Conservation (phyloP, 176 grass and related monocot genomes). For the Aegilops bicornis region DNA sequence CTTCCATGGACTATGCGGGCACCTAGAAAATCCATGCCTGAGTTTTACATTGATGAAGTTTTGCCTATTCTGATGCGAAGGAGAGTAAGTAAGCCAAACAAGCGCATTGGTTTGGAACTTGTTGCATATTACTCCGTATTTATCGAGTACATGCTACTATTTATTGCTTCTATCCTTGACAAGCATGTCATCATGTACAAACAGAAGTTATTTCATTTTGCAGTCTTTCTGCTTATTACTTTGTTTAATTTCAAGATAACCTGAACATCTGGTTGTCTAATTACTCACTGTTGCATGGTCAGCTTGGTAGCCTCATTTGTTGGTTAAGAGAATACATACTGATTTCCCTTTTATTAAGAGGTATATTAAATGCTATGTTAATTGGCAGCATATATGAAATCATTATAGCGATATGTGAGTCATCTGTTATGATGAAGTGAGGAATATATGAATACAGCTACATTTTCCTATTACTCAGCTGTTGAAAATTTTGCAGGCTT, state of each 20-base stretch:
- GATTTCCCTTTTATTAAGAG: neutral
- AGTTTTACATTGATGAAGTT: conserved; percentile 85
- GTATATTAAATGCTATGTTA: neutral
- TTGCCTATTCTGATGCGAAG: conserved; percentile 88
- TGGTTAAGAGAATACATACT: neutral
- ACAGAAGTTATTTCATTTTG: neutral
- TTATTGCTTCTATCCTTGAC: conserved; percentile 8
- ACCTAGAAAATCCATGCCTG: conserved; percentile 90
- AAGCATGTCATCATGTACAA: neutral
- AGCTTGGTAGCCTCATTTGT: neutral
- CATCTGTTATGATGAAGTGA: neutral
- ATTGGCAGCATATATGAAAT: neutral
- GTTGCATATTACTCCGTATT: neutral
- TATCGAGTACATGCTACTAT: neutral
- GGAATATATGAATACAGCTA: neutral
- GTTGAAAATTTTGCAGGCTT: conserved; percentile 53
- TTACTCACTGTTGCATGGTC: conserved; percentile 18
- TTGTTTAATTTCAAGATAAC: neutral
- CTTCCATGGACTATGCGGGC: conserved; percentile 91
- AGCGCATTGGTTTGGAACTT: conserved; percentile 7
- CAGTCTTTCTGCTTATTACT: neutral
- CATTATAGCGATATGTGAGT: neutral
- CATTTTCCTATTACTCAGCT: neutral
- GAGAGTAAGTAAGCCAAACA: conserved; percentile 64
- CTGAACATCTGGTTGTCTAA: neutral